Base-by-base conservation (phyloP, 2,329 filamentous ascomycete species). In the Xylaria sp. region DNA sequence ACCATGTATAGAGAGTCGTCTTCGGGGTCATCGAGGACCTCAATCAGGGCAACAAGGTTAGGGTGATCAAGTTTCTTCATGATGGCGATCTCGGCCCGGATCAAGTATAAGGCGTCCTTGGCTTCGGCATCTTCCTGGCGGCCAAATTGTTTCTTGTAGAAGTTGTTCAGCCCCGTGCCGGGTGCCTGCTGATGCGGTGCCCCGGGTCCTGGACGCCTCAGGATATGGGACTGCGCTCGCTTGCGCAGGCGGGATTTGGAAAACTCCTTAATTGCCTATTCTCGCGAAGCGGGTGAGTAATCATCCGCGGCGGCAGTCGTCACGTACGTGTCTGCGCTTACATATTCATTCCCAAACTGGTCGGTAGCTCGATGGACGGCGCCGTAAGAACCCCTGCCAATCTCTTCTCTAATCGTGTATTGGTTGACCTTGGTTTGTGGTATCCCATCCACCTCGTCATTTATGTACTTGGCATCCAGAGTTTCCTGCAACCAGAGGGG, bases 1-100 rank as follows among this genome's bases (percentile, higher is more conserved):
- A 99, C 96, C 93, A 99, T 98, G 82, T 98, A 99, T 13, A 99
- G 83, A 2, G 94, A 97, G 80, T 99, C 96, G 78, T 98, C 94
- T 57, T 95, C 91, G 0, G 96, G 95, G 78, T 98, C 96, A 79
- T 98, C 96, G 61, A 99, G 84, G 2, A 99, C 96, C 81, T 99
- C 96, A 73, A 97, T 93, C 60, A 99, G 84, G 55, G 92, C 90
- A 15, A 98, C 95, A n/a, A 99, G 84, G 77, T 98, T 99, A 34
- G 90, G 91, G 78, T 99, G 96, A 77, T 98, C 91, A 56, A 98
- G 87, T 82, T 98, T 98, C 85, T 98, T 99, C 94, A 99, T 98
- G 78, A 98, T 97, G 67, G 96, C 96, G 76, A 98, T 96, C 81
- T 99, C 96, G 80, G 97, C 93, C 70, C 94, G 92, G 80, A 99